Evolutionary conservation across 179 eudicot genomes (phyloP).

Genomic region (Carnegiea gigantea): DNA sequence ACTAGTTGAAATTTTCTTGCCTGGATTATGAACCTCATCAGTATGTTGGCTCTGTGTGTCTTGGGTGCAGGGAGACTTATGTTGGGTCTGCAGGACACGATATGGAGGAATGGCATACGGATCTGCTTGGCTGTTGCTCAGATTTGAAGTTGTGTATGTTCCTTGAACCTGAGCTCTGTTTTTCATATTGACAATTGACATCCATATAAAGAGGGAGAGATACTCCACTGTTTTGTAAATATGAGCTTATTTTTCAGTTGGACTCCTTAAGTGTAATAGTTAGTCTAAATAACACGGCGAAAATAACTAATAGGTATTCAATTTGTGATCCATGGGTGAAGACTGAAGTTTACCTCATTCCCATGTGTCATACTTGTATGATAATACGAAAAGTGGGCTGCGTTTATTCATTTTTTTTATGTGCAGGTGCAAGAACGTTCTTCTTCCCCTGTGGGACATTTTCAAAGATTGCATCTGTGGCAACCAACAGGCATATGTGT

Average conservation of each 20-base stretch:
- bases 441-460: constrained; percentile 72
- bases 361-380: neutral
- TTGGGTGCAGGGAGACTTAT: constrained; percentile 17
- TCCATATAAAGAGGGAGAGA: neutral
- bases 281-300: neutral
- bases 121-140: constrained; percentile 36
- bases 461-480: constrained; percentile 64
- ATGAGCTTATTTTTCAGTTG: neutral
- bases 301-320: neutral
- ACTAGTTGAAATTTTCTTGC: neutral
- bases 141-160: constrained; percentile 36
- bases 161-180: neutral
- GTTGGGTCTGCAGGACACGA: constrained; percentile 4
- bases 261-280: neutral
- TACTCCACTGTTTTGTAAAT: neutral
- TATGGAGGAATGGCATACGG: constrained; percentile 36
- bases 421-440: constrained; percentile 62
- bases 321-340: neutral
- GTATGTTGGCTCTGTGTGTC: neutral
- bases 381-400: neutral
- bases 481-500: constrained; percentile 51
- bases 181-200: neutral
- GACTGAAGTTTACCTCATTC: neutral
- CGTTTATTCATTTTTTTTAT: constrained; percentile 6
- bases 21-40: neutral